phyloP scores from a whole-genome alignment of 2,329 filamentous ascomycete species.

The Scolecobasidium constrictum region DNA sequence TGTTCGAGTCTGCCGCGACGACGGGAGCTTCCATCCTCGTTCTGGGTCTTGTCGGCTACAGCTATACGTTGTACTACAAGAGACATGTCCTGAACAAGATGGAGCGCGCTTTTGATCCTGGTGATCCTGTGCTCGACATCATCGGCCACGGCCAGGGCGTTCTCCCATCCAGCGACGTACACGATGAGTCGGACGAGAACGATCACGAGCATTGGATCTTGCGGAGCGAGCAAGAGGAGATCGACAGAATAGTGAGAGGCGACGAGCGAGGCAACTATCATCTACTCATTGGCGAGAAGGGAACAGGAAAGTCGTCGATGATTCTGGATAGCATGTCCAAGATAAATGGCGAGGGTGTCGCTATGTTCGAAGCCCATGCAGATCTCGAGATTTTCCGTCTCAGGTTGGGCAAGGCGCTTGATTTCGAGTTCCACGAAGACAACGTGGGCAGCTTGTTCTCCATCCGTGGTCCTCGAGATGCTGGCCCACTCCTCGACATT shows the following conservation, averaged over 20 bases:
- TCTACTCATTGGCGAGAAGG: conserved; percentile 87
- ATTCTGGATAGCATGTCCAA: conserved; percentile 91
- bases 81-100: conserved; percentile 85
- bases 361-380: conserved; percentile 94
- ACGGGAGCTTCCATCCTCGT: conserved; percentile 40
- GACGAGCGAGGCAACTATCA: conserved; percentile 72
- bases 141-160: conserved; percentile 18
- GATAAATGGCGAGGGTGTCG: conserved; percentile 75
- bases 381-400: conserved; percentile 93
- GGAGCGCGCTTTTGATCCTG: conserved; percentile 79
- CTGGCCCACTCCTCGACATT: conserved; percentile 85
- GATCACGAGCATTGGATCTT: conserved; percentile 63
- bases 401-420: conserved; percentile 80
- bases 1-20: conserved; percentile 40
- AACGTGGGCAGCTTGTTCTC: conserved; percentile 96
- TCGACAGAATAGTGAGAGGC: conserved; percentile 77
- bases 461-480: conserved; percentile 83
- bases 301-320: conserved; percentile 95
- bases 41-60: conserved; percentile 35
- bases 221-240: conserved; percentile 67
- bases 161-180: conserved; percentile 11
- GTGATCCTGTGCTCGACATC: conserved; percentile 78
- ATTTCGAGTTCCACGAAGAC: conserved; percentile 96
- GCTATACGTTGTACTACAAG: conserved; percentile 59
- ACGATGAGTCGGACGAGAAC: conserved; percentile 46